A percentile compares a stretch with the other conserved stretches of the same genome.
Evolutionary conservation across 2,329 filamentous ascomycete genomes (phyloP).

Genomic region (Ascochyta fabae): DNA sequence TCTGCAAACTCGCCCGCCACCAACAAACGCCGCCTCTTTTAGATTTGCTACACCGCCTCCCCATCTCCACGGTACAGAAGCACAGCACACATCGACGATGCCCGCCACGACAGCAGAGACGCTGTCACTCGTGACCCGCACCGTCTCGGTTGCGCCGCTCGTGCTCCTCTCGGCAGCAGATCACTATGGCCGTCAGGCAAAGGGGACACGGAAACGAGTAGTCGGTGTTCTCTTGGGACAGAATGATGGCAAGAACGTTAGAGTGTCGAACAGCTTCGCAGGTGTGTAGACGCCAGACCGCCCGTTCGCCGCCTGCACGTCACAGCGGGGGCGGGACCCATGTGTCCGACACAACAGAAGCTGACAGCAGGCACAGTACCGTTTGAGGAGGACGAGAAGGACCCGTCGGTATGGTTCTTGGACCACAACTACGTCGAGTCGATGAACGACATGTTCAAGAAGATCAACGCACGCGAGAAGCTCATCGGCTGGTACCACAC

Average conservation of each 20-base stretch:
- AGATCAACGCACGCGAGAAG: conserved; percentile 98
- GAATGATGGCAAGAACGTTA: conserved; percentile 94
- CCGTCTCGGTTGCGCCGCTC: conserved; percentile 95
- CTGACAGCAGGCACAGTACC: conserved; percentile 68
- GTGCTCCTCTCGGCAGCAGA: conserved; percentile 98
- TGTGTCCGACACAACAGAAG: conserved; percentile 8
- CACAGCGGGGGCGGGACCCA: conserved; percentile 7
- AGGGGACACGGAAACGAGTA: conserved; percentile 85
- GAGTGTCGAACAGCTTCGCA: conserved; percentile 98
- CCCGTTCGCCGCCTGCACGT: conserved; percentile 23
- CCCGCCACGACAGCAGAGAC: conserved; percentile 97
- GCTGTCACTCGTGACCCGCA: conserved; percentile 90
- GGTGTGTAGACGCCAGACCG: conserved; percentile 62
- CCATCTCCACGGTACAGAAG: conserved; percentile 1
- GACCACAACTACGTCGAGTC: conserved; percentile 99
- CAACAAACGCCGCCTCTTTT: conserved; percentile 19
- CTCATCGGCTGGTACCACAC: conserved; percentile 99
- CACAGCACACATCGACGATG: conserved; percentile 61
- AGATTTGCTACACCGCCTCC: conserved; percentile 4
- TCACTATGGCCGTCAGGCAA: conserved; percentile 94
- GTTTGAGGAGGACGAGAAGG: conserved; percentile 98
- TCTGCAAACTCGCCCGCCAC: conserved; percentile 24
- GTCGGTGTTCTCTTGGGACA: conserved; percentile 94
- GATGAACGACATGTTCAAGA: conserved; percentile 99
- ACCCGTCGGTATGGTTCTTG: conserved; percentile 97